Evolutionary conservation across 108 stramenopile genomes (phyloP).

Genomic region (Mayamaea pseudoterrestris): DNA sequence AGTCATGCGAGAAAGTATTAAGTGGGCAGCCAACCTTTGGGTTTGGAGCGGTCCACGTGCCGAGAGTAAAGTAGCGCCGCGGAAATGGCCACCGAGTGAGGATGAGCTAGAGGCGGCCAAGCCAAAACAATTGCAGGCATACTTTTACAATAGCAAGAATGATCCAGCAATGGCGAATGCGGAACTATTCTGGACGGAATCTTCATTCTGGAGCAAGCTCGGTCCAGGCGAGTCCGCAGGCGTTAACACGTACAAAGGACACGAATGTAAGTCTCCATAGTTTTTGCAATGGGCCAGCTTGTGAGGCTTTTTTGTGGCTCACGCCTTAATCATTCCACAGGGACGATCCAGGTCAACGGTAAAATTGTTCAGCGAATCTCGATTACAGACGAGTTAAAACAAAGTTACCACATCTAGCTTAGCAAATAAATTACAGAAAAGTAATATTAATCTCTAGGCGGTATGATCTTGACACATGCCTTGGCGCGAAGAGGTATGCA

Average conservation of each 20-base stretch:
- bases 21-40: constrained; percentile 75
- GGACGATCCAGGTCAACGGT: too few species aligned
- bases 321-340: too few species aligned
- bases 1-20: constrained; percentile 29
- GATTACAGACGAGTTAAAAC: too few species aligned
- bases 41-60: constrained; percentile 33
- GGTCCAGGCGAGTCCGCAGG: constrained; percentile 30
- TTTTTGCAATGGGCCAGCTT: too few species aligned
- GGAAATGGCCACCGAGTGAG: constrained; percentile 1
- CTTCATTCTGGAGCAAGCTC: constrained; percentile 46
- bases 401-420: too few species aligned
- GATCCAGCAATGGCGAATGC: constrained; percentile 32
- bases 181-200: constrained; percentile 38
- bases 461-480: constrained; percentile 64
- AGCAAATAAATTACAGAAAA: too few species aligned
- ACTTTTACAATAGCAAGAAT: constrained; percentile 30
- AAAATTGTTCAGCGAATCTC: too few species aligned
- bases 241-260: too few species aligned
- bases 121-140: constrained; percentile 19
- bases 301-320: too few species aligned
- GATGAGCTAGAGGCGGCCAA: not conserved
- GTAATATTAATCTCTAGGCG: too few species aligned
- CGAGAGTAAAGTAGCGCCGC: constrained; percentile 19
- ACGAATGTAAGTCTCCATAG: too few species aligned
- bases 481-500: constrained; percentile 60